Evolutionary conservation across 768 basidiomycete species (phyloP), one percentile per base, ranked within the genome.

Genomic region (Boletus sensibilis): DNA sequence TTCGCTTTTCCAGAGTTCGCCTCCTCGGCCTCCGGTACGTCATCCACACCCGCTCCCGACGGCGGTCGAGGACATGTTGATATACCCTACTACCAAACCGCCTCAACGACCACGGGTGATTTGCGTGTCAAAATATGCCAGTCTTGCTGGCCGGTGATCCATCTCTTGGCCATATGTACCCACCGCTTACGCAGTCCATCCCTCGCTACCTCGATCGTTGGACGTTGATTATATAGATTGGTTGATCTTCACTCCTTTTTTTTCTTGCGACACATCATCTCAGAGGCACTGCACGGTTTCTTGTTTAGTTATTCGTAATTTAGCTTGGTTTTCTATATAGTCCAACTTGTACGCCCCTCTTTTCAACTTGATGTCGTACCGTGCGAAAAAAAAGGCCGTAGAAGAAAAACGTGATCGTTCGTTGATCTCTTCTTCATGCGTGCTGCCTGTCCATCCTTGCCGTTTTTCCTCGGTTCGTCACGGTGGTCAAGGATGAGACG

Each of bases 21-120:
- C 62, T 20, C 58, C 68, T 4, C 51, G 48, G 11, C 34, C 60
- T 6, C 39, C 59, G 9, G 34, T 57, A n/a, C 50, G 46, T 14
- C 38, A 16, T 52, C 69, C 79, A 25, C 73, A 81, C 60, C 84
- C 84, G 11, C 74, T 86, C 16, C 85, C 85, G 12, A 82, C 80
- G 63, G 81, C 83, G 11, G 70, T 80, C n/a, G 73, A 76, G 40
- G 72, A 79, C 43, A 86, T 85, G 84, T 58, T 78, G 43, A 60
- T 65, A 55, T 60, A 60, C 62, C 61, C 62, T 12, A 39, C 55
- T 10, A 18, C 42, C 6, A 67, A 60, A 48, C 13, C 42, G 8
- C 47, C 35, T 9, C 64, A 50, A 45, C 54, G 20, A 25, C 46
- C 57, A 27, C 61, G 20, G 43, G 33, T 55, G 37, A 44, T 70